Conservation (phyloP, 1,284 basidiomycete genomes). For the Chalciporus sp. region DNA sequence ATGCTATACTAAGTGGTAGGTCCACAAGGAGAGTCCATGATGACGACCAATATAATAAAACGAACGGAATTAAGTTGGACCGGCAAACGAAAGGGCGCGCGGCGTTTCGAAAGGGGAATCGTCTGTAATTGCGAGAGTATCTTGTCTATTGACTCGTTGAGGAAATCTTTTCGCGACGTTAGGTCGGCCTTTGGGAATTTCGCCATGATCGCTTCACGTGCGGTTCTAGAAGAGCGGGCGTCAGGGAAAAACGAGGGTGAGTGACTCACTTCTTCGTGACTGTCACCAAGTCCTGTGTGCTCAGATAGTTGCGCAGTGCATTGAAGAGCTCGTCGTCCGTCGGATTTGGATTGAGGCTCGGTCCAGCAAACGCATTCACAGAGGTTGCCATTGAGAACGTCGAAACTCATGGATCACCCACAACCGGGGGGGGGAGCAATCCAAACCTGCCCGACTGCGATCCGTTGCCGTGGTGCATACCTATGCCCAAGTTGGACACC, state of each 20-base stretch:
- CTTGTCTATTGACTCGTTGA: slow-evolving; percentile 90
- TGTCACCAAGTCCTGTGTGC: slow-evolving; percentile 91
- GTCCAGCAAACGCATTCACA: slow-evolving; percentile 73
- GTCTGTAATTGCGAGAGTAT: slow-evolving; percentile 76
- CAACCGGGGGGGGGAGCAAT: slow-evolving; percentile 45
- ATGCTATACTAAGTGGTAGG: not conserved
- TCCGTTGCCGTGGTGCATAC: slow-evolving; percentile 58
- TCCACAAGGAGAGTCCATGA: not conserved
- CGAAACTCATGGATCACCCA: slow-evolving; percentile 64
- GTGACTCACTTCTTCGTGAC: slow-evolving; percentile 86
- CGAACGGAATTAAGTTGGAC: not conserved
- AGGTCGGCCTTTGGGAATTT: slow-evolving; percentile 91
- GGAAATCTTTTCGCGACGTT: slow-evolving; percentile 71
- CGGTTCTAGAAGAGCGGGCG: slow-evolving; percentile 48
- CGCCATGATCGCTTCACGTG: slow-evolving; percentile 82
- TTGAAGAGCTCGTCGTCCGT: slow-evolving; percentile 81
- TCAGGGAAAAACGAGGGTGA: slow-evolving; percentile 4
- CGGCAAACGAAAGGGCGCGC: not conserved
- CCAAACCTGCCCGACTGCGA: slow-evolving; percentile 46
- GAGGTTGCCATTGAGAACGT: slow-evolving; percentile 83
- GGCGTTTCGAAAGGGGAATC: not conserved
- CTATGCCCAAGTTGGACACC: slow-evolving; percentile 55
- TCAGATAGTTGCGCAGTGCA: slow-evolving; percentile 79
- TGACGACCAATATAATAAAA: not conserved
- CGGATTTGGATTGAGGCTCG: slow-evolving; percentile 80